Conservation (phyloP, 2,329 filamentous ascomycete genomes). For the Microdochium bolleyi region DNA sequence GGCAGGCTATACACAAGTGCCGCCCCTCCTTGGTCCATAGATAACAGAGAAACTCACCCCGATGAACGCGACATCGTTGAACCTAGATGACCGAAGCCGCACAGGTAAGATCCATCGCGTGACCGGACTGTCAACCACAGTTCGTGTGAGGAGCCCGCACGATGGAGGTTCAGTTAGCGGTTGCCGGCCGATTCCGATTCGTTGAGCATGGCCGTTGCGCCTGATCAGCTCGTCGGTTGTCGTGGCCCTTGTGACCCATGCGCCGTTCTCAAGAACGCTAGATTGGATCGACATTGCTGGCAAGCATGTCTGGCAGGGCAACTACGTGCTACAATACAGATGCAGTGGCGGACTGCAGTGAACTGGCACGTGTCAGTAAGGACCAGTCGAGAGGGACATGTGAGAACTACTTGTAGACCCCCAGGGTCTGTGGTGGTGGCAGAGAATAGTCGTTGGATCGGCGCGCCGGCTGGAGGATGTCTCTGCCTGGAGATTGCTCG, state of each 20-base stretch:
- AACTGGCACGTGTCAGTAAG: too few relatives aligned
- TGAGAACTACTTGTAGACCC: too few relatives aligned
- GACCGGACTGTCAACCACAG: conserved; percentile 67
- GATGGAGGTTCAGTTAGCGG: conserved; percentile 33
- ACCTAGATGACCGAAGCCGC: conserved; percentile 58
- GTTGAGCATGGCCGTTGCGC: conserved; percentile 27
- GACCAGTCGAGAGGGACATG: too few relatives aligned
- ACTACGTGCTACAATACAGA: too few relatives aligned
- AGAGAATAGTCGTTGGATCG: too few relatives aligned
- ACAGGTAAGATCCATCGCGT: conserved; percentile 72
- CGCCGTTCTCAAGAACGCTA: conserved; percentile 42
- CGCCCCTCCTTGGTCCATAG: not conserved
- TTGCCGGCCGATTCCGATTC: conserved; percentile 21
- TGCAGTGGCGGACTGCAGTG: too few relatives aligned
- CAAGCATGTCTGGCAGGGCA: conserved; percentile 3
- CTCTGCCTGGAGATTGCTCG: too few relatives aligned
- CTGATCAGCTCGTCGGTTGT: conserved; percentile 24
- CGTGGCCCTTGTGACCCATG: conserved; percentile 49
- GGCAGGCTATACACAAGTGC: too few relatives aligned
- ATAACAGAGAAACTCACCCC: conserved; percentile 46
- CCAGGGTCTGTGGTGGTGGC: too few relatives aligned
- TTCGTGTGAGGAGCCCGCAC: conserved; percentile 71
- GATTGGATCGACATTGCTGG: conserved; percentile 42
- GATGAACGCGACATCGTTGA: conserved; percentile 82
- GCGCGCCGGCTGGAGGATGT: too few relatives aligned